These are phyloP conservation scores for Halophytophthora polymorphica DNA, from an alignment of 352 stramenopile species.

Conservation along the genomic window DNA sequence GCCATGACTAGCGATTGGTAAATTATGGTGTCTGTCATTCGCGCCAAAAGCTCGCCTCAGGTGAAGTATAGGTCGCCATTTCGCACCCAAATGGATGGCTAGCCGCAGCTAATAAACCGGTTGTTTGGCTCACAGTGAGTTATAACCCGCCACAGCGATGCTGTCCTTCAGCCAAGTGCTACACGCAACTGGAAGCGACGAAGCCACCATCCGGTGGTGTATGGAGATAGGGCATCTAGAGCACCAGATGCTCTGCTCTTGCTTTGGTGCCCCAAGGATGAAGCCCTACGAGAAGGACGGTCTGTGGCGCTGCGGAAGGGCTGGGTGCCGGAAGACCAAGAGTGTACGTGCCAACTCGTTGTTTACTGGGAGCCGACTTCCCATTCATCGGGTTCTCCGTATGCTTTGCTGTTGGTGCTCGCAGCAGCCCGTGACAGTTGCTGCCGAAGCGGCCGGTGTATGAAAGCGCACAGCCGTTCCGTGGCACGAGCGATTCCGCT, in stretches of 20 bases:
- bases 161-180: not conserved
- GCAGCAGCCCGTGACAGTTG: not conserved
- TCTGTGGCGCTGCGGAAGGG: not conserved
- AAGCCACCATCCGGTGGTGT: not conserved
- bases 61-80: not conserved
- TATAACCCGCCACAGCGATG: constrained; percentile 1
- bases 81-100: not conserved
- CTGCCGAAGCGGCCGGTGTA: constrained; percentile 1
- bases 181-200: not conserved
- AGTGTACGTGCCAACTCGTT: not conserved
- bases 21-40: not conserved
- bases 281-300: not conserved
- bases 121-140: not conserved
- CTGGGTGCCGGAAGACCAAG: constrained; percentile 1
- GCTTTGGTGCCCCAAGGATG: not conserved
- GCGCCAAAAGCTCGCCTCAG: not conserved
- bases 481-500: not conserved
- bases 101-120: not conserved
- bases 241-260: not conserved
- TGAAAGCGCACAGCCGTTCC: not conserved
- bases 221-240: constrained; percentile 1
- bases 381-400: not conserved
- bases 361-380: not conserved
- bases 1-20: not conserved
- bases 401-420: not conserved